Base-by-base conservation (phyloP, 345 rosid genomes). In the Microthlaspi erraticum region DNA sequence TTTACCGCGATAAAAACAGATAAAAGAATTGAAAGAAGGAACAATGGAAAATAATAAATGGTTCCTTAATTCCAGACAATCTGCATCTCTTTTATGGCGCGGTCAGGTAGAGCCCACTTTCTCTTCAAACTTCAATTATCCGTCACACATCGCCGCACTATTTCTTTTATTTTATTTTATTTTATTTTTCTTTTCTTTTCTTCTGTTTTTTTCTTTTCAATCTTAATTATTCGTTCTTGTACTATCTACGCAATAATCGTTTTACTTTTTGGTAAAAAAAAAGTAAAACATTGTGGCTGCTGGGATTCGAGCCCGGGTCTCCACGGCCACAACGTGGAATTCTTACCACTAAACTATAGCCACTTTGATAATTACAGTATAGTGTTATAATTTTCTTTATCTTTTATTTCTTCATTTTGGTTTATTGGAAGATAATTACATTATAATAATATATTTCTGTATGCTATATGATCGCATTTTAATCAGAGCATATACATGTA, bases 291-390 rank as follows among this genome's bases (percentile, higher is more conserved):
- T 26, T 85, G 90, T 85, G 90, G 88, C 89, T 85, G 89, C 86
- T 86, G 83, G 95, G 86, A 85, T 81, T 88, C 90, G 87, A 88
- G 92, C 95, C 88, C 86, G 80, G 92, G 86, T 87, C 88, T 76
- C 88, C 85, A 87, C 90, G 92, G 92, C 87, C 92, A 85, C 92
- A 82, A 87, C 86, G 85, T 87, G 79, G 86, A 79, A 80, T 89
- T 82, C 88, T 87, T 34, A 87, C 92, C 90, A 81, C 95, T 88
- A 87, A 81, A 82, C 88, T 86, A 87, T 90, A 85, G 85, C 85
- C 87, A 82, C 41, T 44, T 68, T 36, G 4, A 26, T 26, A 26
- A 26, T 26, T 26, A 26, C 29, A 2, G 29, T 26, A 26, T 26
- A 26, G 4, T 2, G 29, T 26, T 26, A 26, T 3, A 23, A 23